phyloP scores from a whole-genome alignment of 352 stramenopile species.

The Globisporangium solare region DNA sequence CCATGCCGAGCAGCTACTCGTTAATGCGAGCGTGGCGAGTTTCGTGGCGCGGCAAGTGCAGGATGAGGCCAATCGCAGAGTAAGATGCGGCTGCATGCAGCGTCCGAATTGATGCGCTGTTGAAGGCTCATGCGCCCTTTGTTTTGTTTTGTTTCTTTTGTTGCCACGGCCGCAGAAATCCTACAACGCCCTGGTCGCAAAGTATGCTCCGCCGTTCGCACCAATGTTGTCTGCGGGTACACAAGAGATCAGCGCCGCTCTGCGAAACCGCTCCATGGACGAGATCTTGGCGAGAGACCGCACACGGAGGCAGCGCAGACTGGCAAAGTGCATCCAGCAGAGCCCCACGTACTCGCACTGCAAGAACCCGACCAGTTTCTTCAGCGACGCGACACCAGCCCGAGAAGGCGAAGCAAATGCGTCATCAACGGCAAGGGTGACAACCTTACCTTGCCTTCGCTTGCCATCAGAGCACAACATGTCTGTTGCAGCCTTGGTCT shows the following conservation, averaged over 20 bases:
- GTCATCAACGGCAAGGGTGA: background rate
- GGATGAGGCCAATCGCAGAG: slow-evolving; percentile 7
- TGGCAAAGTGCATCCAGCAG: slow-evolving; percentile 1
- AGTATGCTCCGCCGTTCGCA: slow-evolving; percentile 17
- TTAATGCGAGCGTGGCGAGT: background rate
- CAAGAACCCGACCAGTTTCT: too few species aligned
- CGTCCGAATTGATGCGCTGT: too few species aligned
- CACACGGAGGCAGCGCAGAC: slow-evolving; percentile 8
- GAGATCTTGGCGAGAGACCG: slow-evolving; percentile 13
- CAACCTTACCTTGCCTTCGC: too few species aligned
- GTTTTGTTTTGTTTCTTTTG: too few species aligned
- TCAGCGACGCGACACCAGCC: background rate
- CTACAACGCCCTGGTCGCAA: slow-evolving; percentile 7
- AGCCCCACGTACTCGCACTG: background rate
- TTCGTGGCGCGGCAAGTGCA: slow-evolving; percentile 23
- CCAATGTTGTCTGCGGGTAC: slow-evolving; percentile 24
- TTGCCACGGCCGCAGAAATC: slow-evolving; percentile 8
- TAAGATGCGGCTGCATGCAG: background rate
- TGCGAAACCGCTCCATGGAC: slow-evolving; percentile 11
- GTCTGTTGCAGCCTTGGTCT: background rate
- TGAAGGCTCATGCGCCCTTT: too few species aligned
- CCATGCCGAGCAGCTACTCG: slow-evolving; percentile 4
- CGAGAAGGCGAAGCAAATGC: background rate
- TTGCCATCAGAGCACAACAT: too few species aligned
- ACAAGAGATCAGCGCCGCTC: slow-evolving; percentile 19